Evolutionary conservation across 108 stramenopile genomes (phyloP).

Genomic region (Schizochytrium sp.): DNA sequence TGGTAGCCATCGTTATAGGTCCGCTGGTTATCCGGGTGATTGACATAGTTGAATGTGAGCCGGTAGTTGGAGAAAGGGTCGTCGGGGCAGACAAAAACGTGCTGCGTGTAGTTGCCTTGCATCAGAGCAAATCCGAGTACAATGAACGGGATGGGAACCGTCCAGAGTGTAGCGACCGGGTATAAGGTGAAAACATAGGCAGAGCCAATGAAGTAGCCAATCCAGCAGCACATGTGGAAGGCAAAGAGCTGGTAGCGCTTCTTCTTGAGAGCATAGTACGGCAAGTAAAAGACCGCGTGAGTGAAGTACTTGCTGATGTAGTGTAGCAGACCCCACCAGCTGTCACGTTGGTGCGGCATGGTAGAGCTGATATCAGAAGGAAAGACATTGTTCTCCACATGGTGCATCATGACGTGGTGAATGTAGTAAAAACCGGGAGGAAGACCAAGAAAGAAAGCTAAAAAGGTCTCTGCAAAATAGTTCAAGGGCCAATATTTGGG

Average conservation of each 20-base stretch:
- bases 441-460: slow-evolving; percentile 15
- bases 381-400: slow-evolving; percentile 56
- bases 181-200: not conserved
- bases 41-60: slow-evolving; percentile 53
- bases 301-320: slow-evolving; percentile 35
- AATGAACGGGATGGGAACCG: slow-evolving; percentile 17
- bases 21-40: slow-evolving; percentile 45
- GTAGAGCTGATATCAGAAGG: slow-evolving; percentile 43
- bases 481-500: not conserved
- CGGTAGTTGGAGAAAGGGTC: slow-evolving; percentile 50
- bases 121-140: slow-evolving; percentile 33
- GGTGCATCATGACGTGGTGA: slow-evolving; percentile 61
- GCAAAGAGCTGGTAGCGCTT: slow-evolving; percentile 10
- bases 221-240: slow-evolving; percentile 1
- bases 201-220: not conserved
- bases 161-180: not conserved
- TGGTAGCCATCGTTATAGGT: slow-evolving; percentile 62
- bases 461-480: not conserved
- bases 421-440: slow-evolving; percentile 61
- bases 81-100: slow-evolving; percentile 55
- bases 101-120: slow-evolving; percentile 52
- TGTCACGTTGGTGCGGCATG: slow-evolving; percentile 59
- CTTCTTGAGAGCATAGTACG: slow-evolving; percentile 36
- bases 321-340: not conserved
- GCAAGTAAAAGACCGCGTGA: slow-evolving; percentile 51